Base-by-base conservation (phyloP, 768 basidiomycete species). In the Leccinellum albellum region DNA sequence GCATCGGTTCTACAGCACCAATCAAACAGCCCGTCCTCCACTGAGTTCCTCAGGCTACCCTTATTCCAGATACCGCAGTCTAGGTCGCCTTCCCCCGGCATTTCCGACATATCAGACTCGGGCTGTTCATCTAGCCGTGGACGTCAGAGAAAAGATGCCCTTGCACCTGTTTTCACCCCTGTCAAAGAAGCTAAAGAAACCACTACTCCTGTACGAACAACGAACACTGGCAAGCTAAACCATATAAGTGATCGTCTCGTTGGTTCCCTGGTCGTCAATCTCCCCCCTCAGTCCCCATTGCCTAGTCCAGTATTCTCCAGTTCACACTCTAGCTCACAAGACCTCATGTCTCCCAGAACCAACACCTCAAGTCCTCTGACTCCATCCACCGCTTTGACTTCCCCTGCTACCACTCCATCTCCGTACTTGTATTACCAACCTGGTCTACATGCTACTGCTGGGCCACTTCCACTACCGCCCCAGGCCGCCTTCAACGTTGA, bases 381-480 rank as follows among this genome's bases (percentile, higher is more conserved):
- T 24, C 65, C 65, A 21, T 62, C 72, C 15, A 70, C 64, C 23
- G 56, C 70, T 46, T 54, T 70, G 58, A 64, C 56, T 44, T 73
- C 73, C 48, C 65, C 71, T 31, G 48, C 68, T 50, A 58, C 66
- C 46, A 54, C 62, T 12, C 58, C 64, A 31, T 74, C 78, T 10
- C 68, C 79, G 8, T 87, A 83, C 67, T 70, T 85, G 53, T 72
- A 78, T 63, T 88, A 89, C 64, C 80, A 87, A 57, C 85, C 86
- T 49, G 87, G 84, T 50, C 64, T 86, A 2, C 86, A 91, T 70
- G 78, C 87, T 7, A 88, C 80, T 23, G 88, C 88, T 42, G 86
- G 87, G 4, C 88, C 89, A 48, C 76, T 88, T 57, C 88, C 89
- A 28, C 82, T 83, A 31, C 88, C 87, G 9, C 87, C 88, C 3